These are phyloP conservation scores for Saturnispora zaruensis DNA, from an alignment of 805 yeast species.

Conservation along the genomic window DNA sequence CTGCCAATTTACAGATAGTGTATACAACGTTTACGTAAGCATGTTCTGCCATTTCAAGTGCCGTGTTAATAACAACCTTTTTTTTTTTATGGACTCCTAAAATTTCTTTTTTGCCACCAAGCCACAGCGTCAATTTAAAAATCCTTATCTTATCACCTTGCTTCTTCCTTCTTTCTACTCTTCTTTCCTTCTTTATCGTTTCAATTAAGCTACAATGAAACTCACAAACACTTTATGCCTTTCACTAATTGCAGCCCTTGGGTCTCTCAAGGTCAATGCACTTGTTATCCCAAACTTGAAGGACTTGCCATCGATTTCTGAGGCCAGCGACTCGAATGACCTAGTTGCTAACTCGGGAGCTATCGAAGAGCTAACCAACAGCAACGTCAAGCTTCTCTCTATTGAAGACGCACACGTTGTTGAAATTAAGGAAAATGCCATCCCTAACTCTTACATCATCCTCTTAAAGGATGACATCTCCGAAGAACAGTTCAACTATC, in stretches of 20 bases:
- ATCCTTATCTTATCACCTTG: background rate
- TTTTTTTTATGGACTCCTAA: too few relatives aligned
- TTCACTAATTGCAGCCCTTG: slow-evolving; percentile 14
- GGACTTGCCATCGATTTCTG: slow-evolving; percentile 12
- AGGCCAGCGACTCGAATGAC: slow-evolving; percentile 14
- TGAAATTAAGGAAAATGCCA: slow-evolving; percentile 37
- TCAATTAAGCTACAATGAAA: slow-evolving; percentile 11
- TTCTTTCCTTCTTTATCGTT: background rate
- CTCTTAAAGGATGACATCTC: slow-evolving; percentile 65
- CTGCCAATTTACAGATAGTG: background rate
- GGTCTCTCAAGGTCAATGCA: slow-evolving; percentile 14
- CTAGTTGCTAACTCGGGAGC: slow-evolving; percentile 30
- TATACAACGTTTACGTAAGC: too few relatives aligned
- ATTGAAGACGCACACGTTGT: slow-evolving; percentile 37
- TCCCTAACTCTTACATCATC: slow-evolving; percentile 75
- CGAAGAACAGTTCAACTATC: slow-evolving; percentile 49
- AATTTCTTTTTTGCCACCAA: slow-evolving; percentile 3
- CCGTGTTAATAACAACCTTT: too few relatives aligned
- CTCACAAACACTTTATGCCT: slow-evolving; percentile 12
- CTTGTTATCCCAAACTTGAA: slow-evolving; percentile 16
- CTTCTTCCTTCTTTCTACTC: background rate
- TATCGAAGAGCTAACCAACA: slow-evolving; percentile 6
- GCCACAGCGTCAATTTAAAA: background rate
- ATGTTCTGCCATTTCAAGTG: too few relatives aligned
- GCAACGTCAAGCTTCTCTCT: slow-evolving; percentile 12